phyloP scores from a whole-genome alignment of 2,329 filamentous ascomycete genomes.

The Mariannaea elegans region DNA sequence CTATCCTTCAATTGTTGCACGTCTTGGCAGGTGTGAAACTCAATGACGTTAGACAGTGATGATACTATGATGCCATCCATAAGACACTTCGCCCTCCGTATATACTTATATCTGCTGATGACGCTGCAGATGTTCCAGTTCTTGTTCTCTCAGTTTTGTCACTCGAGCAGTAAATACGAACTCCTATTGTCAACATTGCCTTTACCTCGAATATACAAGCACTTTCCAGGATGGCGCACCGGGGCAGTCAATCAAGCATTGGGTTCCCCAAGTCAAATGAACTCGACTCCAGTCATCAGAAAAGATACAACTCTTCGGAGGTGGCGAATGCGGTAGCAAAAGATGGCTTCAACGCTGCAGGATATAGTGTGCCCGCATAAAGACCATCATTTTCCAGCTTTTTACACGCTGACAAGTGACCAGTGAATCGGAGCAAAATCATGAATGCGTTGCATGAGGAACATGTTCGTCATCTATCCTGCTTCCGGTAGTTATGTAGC shows the following conservation, averaged over 20 bases:
- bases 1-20: neutral
- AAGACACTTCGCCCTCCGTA: neutral
- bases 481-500: neutral
- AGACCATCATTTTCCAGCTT: neutral
- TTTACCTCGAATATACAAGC: neutral
- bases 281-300: constrained; percentile 5
- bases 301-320: constrained; percentile 7
- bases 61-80: neutral
- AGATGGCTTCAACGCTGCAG: constrained; percentile 6
- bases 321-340: constrained; percentile 2
- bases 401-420: constrained; percentile 1
- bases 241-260: constrained; percentile 4
- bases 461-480: constrained; percentile 6
- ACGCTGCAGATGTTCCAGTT: neutral
- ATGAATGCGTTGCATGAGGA: constrained; percentile 5
- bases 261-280: constrained; percentile 6
- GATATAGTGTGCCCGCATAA: neutral
- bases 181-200: neutral
- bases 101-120: neutral
- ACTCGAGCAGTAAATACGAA: neutral
- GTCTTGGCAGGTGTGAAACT: neutral
- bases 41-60: neutral
- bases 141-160: neutral
- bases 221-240: constrained; percentile 1
- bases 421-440: constrained; percentile 4